Conservation (phyloP, 2,329 filamentous ascomycete genomes). For the Chaetomiaceae sp. region DNA sequence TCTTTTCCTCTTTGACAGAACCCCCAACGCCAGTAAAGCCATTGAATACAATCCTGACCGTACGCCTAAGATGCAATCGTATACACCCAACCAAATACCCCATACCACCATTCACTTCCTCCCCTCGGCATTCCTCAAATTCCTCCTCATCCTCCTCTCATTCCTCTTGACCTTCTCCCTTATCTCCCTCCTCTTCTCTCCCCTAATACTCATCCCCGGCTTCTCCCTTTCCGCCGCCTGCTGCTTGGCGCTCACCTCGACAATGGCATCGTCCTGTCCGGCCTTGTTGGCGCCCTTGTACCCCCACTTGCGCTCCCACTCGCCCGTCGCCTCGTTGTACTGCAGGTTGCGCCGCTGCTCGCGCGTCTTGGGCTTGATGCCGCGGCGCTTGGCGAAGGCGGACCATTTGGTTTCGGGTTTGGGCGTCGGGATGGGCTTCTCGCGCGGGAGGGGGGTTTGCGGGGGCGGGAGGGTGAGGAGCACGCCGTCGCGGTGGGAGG, state of each 20-base stretch:
- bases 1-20: neutral
- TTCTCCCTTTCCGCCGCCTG: conserved; percentile 59
- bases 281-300: conserved; percentile 88
- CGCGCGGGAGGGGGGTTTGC: conserved; percentile 71
- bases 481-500: conserved; percentile 64
- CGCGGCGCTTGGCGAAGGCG: conserved; percentile 93
- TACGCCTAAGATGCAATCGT: conserved; percentile 6
- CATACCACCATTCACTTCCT: conserved; percentile 11
- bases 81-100: neutral
- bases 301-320: conserved; percentile 94
- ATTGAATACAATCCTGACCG: neutral
- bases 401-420: conserved; percentile 92
- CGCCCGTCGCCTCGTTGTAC: conserved; percentile 77
- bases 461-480: conserved; percentile 71
- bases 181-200: conserved; percentile 59
- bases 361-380: conserved; percentile 83
- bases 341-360: conserved; percentile 70
- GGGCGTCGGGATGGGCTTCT: conserved; percentile 81
- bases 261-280: conserved; percentile 78
- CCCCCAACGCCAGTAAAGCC: conserved; percentile 3
- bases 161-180: conserved; percentile 68
- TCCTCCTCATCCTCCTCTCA: conserved; percentile 65
- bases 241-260: conserved; percentile 81
- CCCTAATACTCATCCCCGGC: conserved; percentile 56
- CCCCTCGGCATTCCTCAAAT: conserved; percentile 46